Conservation (phyloP, 371 early-diverging fungal species). For the Capillidium heterosporum region DNA sequence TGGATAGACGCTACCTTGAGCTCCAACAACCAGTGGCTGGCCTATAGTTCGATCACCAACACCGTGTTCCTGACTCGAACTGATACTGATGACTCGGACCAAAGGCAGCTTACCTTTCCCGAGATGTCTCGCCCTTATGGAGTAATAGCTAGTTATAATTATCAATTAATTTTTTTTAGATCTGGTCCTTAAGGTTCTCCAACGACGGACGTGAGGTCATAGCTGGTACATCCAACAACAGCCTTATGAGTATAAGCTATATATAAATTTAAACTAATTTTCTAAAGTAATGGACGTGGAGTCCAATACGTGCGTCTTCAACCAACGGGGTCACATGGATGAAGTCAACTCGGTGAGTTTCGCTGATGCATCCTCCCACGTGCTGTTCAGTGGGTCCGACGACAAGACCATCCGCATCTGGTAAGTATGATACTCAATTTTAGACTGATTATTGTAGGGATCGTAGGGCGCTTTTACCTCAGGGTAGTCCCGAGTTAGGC, state of each 20-base stretch:
- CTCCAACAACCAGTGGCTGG: constrained; percentile 21
- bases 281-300: constrained; percentile 31
- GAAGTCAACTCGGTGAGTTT: constrained; percentile 41
- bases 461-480: constrained; percentile 23
- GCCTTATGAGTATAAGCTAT: constrained; percentile 9
- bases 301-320: constrained; percentile 17
- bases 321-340: constrained; percentile 20
- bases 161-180: constrained; percentile 8
- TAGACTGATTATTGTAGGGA: constrained; percentile 16
- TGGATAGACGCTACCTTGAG: constrained; percentile 7
- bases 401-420: constrained; percentile 34
- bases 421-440: constrained; percentile 7
- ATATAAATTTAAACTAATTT: background rate
- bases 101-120: constrained; percentile 19
- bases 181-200: constrained; percentile 46
- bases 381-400: constrained; percentile 39
- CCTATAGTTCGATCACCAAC: constrained; percentile 36
- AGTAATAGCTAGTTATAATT: constrained; percentile 10
- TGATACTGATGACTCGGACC: constrained; percentile 14
- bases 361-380: constrained; percentile 32
- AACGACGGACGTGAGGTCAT: constrained; percentile 32
- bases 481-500: background rate
- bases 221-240: constrained; percentile 21
- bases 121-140: constrained; percentile 8
- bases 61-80: constrained; percentile 24